Base-by-base conservation (phyloP, 2,329 filamentous ascomycete genomes). In the Penicillium sp. region DNA sequence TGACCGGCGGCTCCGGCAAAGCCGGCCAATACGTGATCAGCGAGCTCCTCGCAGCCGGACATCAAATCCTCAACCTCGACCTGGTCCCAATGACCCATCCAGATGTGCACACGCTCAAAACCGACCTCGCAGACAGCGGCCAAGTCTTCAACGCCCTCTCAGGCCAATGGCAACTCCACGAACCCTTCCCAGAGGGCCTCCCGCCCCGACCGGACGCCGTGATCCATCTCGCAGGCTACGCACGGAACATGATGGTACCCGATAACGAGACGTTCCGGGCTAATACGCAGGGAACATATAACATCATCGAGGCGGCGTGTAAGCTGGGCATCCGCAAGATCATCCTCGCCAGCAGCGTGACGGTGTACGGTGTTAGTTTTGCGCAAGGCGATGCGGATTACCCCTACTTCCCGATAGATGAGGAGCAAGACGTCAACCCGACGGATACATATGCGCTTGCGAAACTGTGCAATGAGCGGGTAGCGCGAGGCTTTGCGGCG, bases 361-460 rank as follows among this genome's bases (percentile, higher is more conserved):
- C 82, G 0, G 82, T 80, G 0, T 88, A 87, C 63, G 84, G 84
- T n/a, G 83, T 86, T 0, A 84, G 82, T 57, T 87, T 86, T 62
- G 79, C 81, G 0, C 82, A 87, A 59, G 85, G 84, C 5, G 77
- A 84, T 51, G 69, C 75, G 5, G 77, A 83, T 29, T 87, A 82
- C 63, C 73, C 80, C 23, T 77, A 76, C 2, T 87, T 87, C 59
- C 85, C 84, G 0, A 70, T 87, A 0, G 79, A 83, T 28, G 85
- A 88, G 63, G 78, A 82, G 29, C 78, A 81, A 54, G 84, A 87
- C 60, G 75, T 81, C n/a, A 81, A 84, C 54, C 84, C 84, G 1
- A 85, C 82, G 72, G 85, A 87, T 57, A 79, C 80, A 0, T 87
- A 87, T 63, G 83, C 83, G 1, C 74, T 87, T 8, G 82, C 78